Percentiles rank a stretch among this genome's conserved stretches.
phyloP scores from a whole-genome alignment of 306 rosid genomes.

The Inga laurina region DNA sequence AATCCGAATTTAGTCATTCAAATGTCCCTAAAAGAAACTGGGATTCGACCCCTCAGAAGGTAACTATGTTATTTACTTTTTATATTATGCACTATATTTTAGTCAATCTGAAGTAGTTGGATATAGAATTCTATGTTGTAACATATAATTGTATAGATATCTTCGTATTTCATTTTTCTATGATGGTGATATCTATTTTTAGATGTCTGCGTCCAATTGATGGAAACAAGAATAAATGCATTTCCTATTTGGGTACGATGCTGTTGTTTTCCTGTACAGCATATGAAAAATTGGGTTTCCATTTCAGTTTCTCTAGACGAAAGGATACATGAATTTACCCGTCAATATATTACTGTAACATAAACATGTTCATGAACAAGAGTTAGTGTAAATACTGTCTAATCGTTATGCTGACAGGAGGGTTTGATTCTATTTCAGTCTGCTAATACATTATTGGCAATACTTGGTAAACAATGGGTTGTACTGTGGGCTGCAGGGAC shows the following conservation, averaged over 20 bases:
- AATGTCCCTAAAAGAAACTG: slow-evolving; percentile 43
- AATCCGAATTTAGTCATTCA: slow-evolving; percentile 48
- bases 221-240: slow-evolving; percentile 12
- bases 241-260: slow-evolving; percentile 2
- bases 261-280: slow-evolving; percentile 20
- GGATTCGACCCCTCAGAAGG: slow-evolving; percentile 51
- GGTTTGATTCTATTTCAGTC: slow-evolving; percentile 49
- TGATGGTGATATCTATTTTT: neutral
- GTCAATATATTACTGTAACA: slow-evolving; percentile 10
- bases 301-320: slow-evolving; percentile 23
- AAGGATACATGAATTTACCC: neutral
- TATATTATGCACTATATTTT: neutral
- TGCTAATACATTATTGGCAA: slow-evolving; percentile 50
- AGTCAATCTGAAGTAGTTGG: neutral
- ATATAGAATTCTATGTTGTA: slow-evolving; percentile 10
- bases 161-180: neutral
- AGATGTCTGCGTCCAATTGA: neutral
- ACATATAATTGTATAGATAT: neutral
- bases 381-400: slow-evolving; percentile 11
- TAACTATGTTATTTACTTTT: slow-evolving; percentile 28
- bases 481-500: slow-evolving; percentile 93
- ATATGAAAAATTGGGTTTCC: neutral
- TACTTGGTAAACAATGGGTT: slow-evolving; percentile 71
- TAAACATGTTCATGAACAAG: neutral
- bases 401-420: slow-evolving; percentile 14